Conservation (phyloP, 1,284 basidiomycete genomes). For the Chiua sp. region DNA sequence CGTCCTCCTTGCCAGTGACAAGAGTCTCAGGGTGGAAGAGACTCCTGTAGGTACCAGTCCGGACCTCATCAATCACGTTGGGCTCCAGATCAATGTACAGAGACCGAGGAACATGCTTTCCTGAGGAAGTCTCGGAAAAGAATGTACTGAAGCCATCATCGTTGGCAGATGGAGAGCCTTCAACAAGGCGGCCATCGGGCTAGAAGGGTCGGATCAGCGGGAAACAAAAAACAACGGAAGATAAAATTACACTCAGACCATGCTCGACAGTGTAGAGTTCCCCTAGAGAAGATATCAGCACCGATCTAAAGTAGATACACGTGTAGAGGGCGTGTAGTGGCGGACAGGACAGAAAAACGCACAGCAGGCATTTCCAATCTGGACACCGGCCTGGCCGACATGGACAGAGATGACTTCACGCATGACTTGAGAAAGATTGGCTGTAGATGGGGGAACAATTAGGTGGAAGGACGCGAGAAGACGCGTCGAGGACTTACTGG, state of each 20-base stretch:
- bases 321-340: constrained; percentile 17
- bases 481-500: constrained; percentile 38
- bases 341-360: constrained; percentile 42
- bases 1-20: constrained; percentile 98
- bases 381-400: constrained; percentile 95
- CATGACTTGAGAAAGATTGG: constrained; percentile 50
- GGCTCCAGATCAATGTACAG: constrained; percentile 98
- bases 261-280: constrained; percentile 99
- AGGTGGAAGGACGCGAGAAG: constrained; percentile 25
- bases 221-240: neutral
- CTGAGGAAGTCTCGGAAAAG: constrained; percentile 91
- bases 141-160: constrained; percentile 98
- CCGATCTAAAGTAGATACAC: constrained; percentile 12
- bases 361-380: constrained; percentile 97
- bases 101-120: constrained; percentile 98
- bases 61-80: constrained; percentile 97
- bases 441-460: constrained; percentile 8
- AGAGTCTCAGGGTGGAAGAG: constrained; percentile 99
- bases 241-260: constrained; percentile 82
- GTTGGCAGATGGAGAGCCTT: constrained; percentile 71
- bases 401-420: constrained; percentile 95
- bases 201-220: constrained; percentile 39
- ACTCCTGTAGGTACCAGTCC: constrained; percentile 92
- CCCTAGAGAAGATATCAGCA: constrained; percentile 59
- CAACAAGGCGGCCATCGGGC: constrained; percentile 84